These are phyloP conservation scores for Tetracladium marchalianum DNA, from an alignment of 495 filamentous ascomycete species.

Conservation along the genomic window DNA sequence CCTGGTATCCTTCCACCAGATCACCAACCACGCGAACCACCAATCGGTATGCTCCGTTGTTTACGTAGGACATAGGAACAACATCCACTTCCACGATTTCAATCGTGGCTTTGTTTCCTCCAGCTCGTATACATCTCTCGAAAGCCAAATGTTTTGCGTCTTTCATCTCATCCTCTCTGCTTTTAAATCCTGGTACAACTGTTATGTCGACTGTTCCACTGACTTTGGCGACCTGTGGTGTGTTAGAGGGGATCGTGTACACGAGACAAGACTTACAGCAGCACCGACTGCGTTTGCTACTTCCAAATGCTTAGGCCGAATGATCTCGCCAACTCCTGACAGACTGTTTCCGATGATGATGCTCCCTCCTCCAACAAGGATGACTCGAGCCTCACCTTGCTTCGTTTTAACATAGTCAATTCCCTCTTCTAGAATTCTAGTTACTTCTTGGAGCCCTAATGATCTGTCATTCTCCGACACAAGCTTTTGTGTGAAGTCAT, in stretches of 20 bases:
- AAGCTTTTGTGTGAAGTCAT: neutral
- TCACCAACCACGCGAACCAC: slow-evolving; percentile 26
- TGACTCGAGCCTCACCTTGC: slow-evolving; percentile 32
- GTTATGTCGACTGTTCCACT: slow-evolving; percentile 15
- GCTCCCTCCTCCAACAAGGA: slow-evolving; percentile 38
- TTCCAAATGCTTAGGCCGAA: slow-evolving; percentile 24
- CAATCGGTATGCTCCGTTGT: slow-evolving; percentile 24
- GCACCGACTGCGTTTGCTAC: slow-evolving; percentile 21
- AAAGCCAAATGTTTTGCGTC: slow-evolving; percentile 24
- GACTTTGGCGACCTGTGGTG: slow-evolving; percentile 13
- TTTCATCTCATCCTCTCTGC: slow-evolving; percentile 21
- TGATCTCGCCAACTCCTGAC: slow-evolving; percentile 23
- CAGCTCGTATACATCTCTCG: slow-evolving; percentile 23
- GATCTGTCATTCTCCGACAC: slow-evolving; percentile 3
- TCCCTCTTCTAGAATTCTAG: slow-evolving; percentile 29
- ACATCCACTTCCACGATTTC: slow-evolving; percentile 27
- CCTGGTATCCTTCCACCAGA: slow-evolving; percentile 15
- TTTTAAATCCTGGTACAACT: slow-evolving; percentile 8
- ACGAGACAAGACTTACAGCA: slow-evolving; percentile 7
- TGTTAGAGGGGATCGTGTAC: neutral
- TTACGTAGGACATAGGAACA: slow-evolving; percentile 29
- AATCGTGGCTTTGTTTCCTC: slow-evolving; percentile 20
- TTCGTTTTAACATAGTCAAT: slow-evolving; percentile 43
- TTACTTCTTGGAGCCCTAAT: slow-evolving; percentile 23
- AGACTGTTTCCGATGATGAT: slow-evolving; percentile 26